Percentiles rank a stretch among this genome's conserved stretches.
phyloP scores from a whole-genome alignment of 371 early-diverging fungal genomes.

The Zancudomyces culisetae region DNA sequence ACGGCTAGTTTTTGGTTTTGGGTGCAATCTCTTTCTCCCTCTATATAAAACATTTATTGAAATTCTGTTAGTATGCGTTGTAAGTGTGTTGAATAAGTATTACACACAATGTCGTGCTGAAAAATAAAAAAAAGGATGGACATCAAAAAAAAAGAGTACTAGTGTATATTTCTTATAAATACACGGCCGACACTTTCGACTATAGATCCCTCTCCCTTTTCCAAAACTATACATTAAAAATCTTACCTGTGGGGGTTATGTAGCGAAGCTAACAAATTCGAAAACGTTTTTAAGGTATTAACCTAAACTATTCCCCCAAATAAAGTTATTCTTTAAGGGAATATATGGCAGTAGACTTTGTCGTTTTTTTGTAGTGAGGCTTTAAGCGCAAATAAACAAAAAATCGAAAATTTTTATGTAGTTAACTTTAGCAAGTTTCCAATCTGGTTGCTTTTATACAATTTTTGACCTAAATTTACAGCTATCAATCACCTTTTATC shows the following conservation, averaged over 20 bases:
- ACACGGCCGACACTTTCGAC: too few species aligned
- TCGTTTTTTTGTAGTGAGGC: too few species aligned
- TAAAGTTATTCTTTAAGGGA: neutral
- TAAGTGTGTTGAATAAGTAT: neutral
- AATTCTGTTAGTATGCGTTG: neutral
- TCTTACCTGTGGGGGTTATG: slow-evolving; percentile 58
- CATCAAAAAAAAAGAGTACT: neutral
- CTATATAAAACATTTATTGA: slow-evolving; percentile 8
- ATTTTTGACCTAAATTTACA: too few species aligned
- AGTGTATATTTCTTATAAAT: too few species aligned
- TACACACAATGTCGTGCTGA: neutral
- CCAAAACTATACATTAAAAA: neutral
- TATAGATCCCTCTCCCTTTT: too few species aligned
- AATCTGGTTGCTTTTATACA: too few species aligned
- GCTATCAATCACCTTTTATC: too few species aligned
- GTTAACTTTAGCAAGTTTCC: too few species aligned
- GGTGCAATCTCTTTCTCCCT: slow-evolving; percentile 54
- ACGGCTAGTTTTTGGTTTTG: slow-evolving; percentile 37
- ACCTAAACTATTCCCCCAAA: neutral
- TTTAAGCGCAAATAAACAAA: too few species aligned
- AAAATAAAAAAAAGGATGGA: neutral
- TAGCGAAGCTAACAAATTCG: slow-evolving; percentile 59
- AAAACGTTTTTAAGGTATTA: slow-evolving; percentile 33
- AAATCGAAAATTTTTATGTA: too few species aligned
- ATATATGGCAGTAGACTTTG: neutral